These are phyloP conservation scores for Heliamphora pulchella DNA, from an alignment of 179 eudicot species.

Conservation along the genomic window DNA sequence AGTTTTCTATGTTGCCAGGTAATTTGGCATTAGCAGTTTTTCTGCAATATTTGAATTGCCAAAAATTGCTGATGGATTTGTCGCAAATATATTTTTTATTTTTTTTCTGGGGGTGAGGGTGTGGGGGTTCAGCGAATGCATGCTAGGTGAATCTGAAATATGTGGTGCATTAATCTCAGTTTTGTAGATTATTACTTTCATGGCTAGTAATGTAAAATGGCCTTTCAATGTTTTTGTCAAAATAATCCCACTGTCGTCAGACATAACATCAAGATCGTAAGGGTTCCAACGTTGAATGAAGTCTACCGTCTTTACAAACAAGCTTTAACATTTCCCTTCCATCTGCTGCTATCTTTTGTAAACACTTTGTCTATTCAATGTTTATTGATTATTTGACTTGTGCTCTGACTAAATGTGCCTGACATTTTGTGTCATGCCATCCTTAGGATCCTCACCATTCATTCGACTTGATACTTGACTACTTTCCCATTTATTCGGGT, in stretches of 20 bases:
- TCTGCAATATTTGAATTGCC: background rate
- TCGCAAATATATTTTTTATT: background rate
- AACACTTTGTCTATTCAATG: background rate
- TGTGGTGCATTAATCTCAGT: background rate
- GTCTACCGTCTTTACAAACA: background rate
- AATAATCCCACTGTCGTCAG: background rate
- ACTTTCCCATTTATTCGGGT: background rate
- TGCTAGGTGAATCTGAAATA: background rate
- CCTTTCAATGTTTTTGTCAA: background rate
- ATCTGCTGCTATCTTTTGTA: background rate
- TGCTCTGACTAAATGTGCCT: background rate
- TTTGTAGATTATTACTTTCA: background rate
- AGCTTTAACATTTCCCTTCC: background rate
- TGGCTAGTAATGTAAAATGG: background rate
- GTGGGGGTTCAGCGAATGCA: background rate
- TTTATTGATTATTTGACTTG: background rate
- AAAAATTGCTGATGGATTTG: constrained; percentile 4
- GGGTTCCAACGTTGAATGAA: background rate
- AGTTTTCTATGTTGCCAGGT: constrained; percentile 98
- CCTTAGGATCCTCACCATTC: background rate
- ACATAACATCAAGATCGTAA: background rate
- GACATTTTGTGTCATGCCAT: background rate
- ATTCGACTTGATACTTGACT: background rate
- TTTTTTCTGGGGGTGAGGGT: too few relatives aligned
- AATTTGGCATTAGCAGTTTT: constrained; percentile 10